Evolutionary conservation across 148 eudicot genomes (phyloP).

Genomic region (Silene uniflora): DNA sequence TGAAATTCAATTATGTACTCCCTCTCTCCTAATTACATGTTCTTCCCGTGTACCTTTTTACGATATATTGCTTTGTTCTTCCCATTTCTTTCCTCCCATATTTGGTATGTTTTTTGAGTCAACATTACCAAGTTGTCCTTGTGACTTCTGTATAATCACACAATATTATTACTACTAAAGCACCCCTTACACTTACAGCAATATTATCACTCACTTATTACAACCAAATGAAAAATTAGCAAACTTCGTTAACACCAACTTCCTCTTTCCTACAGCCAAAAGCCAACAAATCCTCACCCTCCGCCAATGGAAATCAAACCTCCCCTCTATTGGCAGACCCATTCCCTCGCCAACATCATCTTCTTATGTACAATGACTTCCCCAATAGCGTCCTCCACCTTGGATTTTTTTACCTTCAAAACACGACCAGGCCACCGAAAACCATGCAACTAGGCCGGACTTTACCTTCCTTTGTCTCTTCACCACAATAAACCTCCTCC

Average conservation of each 20-base stretch:
- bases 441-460: neutral
- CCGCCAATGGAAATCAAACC: no score
- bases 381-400: neutral
- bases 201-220: no score
- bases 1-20: neutral
- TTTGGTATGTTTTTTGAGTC: neutral
- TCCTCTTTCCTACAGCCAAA: no score
- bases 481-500: neutral
- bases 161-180: neutral
- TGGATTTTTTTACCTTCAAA: neutral
- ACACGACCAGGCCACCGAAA: neutral
- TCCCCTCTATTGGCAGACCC: no score
- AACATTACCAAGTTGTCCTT: neutral
- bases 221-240: neutral
- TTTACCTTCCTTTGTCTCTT: neutral
- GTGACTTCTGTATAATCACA: neutral
- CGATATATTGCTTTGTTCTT: neutral
- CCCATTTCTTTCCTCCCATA: neutral
- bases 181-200: neutral
- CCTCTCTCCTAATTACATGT: neutral
- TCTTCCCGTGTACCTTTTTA: neutral
- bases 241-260: no score
- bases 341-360: neutral
- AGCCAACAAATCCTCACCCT: no score
- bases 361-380: neutral